Percentiles rank a stretch among this genome's conserved stretches.
Evolutionary conservation across 192 early-diverging fungal genomes (phyloP).

Genomic region (Gonapodya sp.): DNA sequence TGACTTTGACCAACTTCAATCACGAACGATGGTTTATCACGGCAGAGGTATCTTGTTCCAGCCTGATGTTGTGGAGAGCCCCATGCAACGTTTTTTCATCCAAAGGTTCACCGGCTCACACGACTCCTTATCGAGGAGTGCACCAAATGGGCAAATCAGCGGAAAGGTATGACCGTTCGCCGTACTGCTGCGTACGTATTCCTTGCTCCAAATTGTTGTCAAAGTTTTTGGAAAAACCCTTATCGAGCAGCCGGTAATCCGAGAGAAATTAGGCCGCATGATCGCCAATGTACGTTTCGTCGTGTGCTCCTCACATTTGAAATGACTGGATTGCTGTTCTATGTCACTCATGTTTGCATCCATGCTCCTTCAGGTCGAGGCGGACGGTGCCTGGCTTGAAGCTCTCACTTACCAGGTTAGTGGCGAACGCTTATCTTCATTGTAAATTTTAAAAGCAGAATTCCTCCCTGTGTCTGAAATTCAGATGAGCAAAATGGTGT

Average conservation of each 20-base stretch:
- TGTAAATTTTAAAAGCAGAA: no score
- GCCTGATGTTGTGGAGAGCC: neutral
- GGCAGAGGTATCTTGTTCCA: neutral
- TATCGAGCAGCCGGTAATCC: conserved; percentile 62
- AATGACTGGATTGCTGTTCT: no score
- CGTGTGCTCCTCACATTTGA: no score
- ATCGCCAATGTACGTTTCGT: conserved; percentile 21
- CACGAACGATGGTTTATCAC: conserved; percentile 35
- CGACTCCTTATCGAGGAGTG: conserved; percentile 45
- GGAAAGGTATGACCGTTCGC: no score
- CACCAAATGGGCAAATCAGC: conserved; percentile 63
- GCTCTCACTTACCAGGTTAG: neutral
- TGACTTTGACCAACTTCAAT: conserved; percentile 65
- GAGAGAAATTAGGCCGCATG: conserved; percentile 59
- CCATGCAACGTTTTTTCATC: neutral
- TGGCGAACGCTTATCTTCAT: no score
- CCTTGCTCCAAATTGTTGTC: no score
- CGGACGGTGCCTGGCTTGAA: neutral
- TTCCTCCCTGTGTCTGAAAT: no score
- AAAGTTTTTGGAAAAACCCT: conserved; percentile 60
- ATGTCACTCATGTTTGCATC: no score
- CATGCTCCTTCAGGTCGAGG: neutral
- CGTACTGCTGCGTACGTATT: no score
- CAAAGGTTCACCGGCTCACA: conserved; percentile 15
- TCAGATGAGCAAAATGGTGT: conserved; percentile 59